Percentiles rank a stretch among this genome's conserved stretches.
Conservation (phyloP, 345 rosid species). For the Excoecaria cochinchinensis region DNA sequence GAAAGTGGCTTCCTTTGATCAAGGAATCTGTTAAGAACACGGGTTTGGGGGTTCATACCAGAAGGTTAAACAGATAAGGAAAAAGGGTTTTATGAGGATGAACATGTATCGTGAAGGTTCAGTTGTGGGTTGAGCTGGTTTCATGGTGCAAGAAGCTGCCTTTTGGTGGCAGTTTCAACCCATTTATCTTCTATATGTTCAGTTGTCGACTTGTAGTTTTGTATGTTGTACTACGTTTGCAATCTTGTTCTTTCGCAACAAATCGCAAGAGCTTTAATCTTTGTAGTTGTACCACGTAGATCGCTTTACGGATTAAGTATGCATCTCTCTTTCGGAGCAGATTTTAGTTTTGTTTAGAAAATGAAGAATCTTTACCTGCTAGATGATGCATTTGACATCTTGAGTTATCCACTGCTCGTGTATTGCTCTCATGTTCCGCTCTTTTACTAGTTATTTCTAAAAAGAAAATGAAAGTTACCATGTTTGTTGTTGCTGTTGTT, state of each 20-base stretch:
- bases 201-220: slow-evolving; percentile 5
- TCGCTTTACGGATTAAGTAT: slow-evolving; percentile 2
- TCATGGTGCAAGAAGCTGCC: slow-evolving; percentile 4
- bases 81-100: slow-evolving; percentile 2
- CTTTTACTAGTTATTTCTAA: no score
- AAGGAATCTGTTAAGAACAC: slow-evolving; percentile 10
- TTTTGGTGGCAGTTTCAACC: background rate
- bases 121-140: slow-evolving; percentile 17
- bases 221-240: slow-evolving; percentile 14
- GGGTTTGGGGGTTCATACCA: background rate
- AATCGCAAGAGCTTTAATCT: background rate
- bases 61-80: slow-evolving; percentile 13
- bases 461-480: no score
- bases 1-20: slow-evolving; percentile 1
- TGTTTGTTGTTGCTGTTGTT: no score
- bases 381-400: no score
- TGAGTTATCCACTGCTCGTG: no score
- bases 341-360: background rate
- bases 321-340: background rate
- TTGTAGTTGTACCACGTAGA: slow-evolving; percentile 13
- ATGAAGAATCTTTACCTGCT: background rate
- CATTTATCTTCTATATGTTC: background rate
- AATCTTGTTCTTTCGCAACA: slow-evolving; percentile 16
- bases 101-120: slow-evolving; percentile 15
- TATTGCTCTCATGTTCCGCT: no score